phyloP scores from a whole-genome alignment of 75 land plant species.

The Picea sitchensis region DNA sequence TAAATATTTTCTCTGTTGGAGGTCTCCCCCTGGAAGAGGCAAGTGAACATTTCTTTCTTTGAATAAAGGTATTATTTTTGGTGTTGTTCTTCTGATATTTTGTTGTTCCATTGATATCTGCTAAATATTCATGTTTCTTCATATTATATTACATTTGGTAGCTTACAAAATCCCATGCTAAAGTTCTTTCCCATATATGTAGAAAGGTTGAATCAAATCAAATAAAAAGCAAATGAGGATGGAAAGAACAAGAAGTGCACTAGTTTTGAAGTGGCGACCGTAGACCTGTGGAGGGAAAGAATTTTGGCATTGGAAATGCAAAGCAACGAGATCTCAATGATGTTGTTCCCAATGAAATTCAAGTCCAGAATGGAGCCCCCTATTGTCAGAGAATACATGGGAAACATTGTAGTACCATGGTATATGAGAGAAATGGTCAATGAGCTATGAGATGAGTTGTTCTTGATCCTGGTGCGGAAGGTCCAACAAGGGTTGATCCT shows the following conservation, averaged over 20 bases:
- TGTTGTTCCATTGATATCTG: no score
- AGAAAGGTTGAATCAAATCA: conserved; percentile 16
- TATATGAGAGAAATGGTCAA: conserved; percentile 25
- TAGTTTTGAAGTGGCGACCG: conserved; percentile 4
- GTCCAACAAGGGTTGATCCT: conserved; percentile 29
- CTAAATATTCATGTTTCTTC: no score
- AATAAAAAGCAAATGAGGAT: conserved; percentile 13
- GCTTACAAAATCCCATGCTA: neutral
- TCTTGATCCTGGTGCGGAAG: conserved; percentile 25
- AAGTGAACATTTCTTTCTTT: no score
- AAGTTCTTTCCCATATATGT: conserved; percentile 26
- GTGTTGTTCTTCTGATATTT: no score
- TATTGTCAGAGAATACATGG: conserved; percentile 22
- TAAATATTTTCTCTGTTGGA: no score
- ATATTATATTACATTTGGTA: no score
- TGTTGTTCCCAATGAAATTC: conserved; percentile 44
- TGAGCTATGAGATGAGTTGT: conserved; percentile 20
- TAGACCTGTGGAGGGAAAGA: conserved; percentile 42
- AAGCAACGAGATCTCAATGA: conserved; percentile 10
- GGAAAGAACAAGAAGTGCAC: no score
- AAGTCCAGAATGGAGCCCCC: conserved; percentile 27
- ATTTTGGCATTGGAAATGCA: conserved; percentile 4
- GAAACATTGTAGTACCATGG: conserved; percentile 38
- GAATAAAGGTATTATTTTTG: no score
- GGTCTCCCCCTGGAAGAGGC: no score